Evolutionary conservation across 2,329 filamentous ascomycete species (phyloP), one percentile per base, ranked within the genome.

Genomic region (Trichophyton mentagrophytes): DNA sequence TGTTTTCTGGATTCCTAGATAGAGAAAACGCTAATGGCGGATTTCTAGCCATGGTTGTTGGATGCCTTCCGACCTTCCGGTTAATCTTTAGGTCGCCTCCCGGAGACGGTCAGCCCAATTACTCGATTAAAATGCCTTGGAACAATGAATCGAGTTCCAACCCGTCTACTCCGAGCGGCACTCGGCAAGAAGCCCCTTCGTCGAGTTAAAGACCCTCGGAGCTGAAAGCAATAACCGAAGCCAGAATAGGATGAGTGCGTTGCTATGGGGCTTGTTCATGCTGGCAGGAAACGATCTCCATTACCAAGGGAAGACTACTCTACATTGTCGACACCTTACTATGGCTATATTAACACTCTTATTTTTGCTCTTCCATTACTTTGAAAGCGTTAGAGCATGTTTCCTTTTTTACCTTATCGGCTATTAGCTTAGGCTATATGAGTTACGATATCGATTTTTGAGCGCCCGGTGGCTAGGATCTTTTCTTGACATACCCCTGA

Each of bases 1-100:
- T 55, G 17, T 17, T 15, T 17, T 15, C 6, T 9, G 11, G 6
- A n/a, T 11, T 13, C 11, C 2, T 22, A 27, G 25, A 13, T 3
- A 49, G 17, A 8, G 27, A n/a, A 36, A 9, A 20, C 8, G 17
- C 15, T 55, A 36, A 55, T 15, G 17, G 9, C 13, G 4, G 3
- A 13, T 46, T 51, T 15, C 42, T n/a, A 61, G 60, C 60, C 17
- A 59, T 61, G 3, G 44, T 61, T 59, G 60, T 61, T 55, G 60
- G 60, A 15, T 61, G 56, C 8, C 60, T 61, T 46, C 60, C 60
- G 22, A 59, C 60, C 9, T 61, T 59, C 47, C 56, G 60, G 7
- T 55, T 61, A n/a, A 15, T 61, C n/a, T 58, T 57, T 38, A 61
- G 55, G 15, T 49, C 60, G 2, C 40, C 55, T n/a, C 46, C 30